Percentiles rank a stretch among this genome's conserved stretches.
Evolutionary conservation across 352 stramenopile species (phyloP).

Genomic region (Globisporangium alternatum): DNA sequence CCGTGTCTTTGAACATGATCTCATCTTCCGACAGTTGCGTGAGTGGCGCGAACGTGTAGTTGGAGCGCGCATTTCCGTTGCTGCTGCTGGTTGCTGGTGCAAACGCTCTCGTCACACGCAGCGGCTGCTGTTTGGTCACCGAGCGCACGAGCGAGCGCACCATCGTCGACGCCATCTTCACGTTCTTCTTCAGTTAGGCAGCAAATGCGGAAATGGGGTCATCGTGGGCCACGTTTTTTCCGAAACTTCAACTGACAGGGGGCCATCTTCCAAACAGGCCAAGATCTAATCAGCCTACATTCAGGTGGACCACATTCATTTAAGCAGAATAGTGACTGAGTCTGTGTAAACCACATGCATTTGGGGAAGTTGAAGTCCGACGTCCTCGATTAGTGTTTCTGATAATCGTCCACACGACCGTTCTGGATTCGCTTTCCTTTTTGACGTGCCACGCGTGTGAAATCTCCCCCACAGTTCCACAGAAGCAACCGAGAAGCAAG

Average conservation of each 20-base stretch:
- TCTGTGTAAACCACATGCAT: not conserved
- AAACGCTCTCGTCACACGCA: not conserved
- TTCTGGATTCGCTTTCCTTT: not conserved
- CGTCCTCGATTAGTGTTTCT: conserved; percentile 4
- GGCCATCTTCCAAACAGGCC: not conserved
- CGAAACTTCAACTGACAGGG: not conserved
- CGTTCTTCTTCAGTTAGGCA: not conserved
- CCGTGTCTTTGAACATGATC: conserved; percentile 65
- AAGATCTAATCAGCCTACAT: not conserved
- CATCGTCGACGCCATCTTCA: conserved; percentile 11
- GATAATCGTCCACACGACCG: conserved; percentile 7
- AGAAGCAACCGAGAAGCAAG: not conserved
- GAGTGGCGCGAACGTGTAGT: conserved; percentile 35
- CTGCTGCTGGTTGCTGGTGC: not conserved
- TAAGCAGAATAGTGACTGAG: no score
- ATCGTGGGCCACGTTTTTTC: not conserved
- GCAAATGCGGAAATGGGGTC: conserved; percentile 6
- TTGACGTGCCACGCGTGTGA: not conserved
- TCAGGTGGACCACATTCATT: not conserved
- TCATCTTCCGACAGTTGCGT: conserved; percentile 67
- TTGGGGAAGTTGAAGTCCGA: conserved; percentile 6
- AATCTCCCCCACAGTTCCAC: not conserved
- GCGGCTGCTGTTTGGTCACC: not conserved
- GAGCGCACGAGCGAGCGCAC: conserved; percentile 5
- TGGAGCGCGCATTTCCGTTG: conserved; percentile 10